A percentile compares a stretch with the other conserved stretches of the same genome.
Conservation (phyloP, 176 grass and related monocot genomes). For the Guadua angustifolia region DNA sequence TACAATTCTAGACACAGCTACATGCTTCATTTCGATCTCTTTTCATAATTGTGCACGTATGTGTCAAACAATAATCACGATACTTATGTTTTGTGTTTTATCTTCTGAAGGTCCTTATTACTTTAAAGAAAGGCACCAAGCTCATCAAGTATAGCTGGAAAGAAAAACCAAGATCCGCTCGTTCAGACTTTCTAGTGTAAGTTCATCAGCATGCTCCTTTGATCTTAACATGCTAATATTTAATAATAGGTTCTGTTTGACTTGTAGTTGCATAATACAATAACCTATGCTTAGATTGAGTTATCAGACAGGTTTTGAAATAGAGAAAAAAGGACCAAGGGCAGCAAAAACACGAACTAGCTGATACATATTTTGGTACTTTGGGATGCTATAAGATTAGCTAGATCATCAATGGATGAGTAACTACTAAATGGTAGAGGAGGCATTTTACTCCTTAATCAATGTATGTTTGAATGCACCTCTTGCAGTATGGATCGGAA, state of each 20-base stretch:
- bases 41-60: background rate
- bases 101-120: constrained; percentile 47
- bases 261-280: background rate
- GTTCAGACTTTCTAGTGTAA: constrained; percentile 71
- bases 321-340: background rate
- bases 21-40: background rate
- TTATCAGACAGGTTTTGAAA: background rate
- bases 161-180: constrained; percentile 60
- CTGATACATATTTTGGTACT: background rate
- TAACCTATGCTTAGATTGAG: background rate
- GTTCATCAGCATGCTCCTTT: constrained; percentile 11
- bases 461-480: background rate
- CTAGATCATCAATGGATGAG: background rate
- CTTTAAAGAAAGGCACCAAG: constrained; percentile 60
- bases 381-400: background rate
- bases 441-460: background rate
- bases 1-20: background rate
- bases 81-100: background rate
- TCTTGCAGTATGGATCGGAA: background rate
- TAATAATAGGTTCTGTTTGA: background rate
- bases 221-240: background rate
- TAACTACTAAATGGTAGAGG: too few species aligned
- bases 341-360: background rate
- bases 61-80: background rate
- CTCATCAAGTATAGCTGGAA: constrained; percentile 67